phyloP scores from a whole-genome alignment of 768 basidiomycete genomes.

The Lentinus brumalis region DNA sequence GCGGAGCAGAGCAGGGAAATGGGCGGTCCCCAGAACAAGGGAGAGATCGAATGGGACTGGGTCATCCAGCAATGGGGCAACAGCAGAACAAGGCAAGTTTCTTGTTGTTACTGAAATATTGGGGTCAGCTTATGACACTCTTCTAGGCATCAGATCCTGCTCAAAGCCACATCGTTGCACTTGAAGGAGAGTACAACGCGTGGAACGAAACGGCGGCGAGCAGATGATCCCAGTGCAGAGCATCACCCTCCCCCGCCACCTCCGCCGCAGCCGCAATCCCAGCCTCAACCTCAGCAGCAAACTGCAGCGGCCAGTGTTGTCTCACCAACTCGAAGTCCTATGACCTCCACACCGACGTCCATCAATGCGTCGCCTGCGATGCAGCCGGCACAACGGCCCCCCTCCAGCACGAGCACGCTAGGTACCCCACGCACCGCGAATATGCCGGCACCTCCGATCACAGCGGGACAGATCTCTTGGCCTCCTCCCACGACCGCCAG shows the following conservation, averaged over 20 bases:
- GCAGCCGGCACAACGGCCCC: conserved; percentile 43
- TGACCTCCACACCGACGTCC: conserved; percentile 41
- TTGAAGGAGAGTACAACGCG: conserved; percentile 75
- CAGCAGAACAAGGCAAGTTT: conserved; percentile 64
- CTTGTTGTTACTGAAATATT: no score
- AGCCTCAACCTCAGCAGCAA: conserved; percentile 22
- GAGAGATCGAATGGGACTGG: conserved; percentile 81
- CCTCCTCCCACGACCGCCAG: conserved; percentile 77
- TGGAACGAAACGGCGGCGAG: conserved; percentile 61
- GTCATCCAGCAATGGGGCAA: conserved; percentile 74
- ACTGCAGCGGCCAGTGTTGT: conserved; percentile 22
- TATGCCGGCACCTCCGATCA: conserved; percentile 22
- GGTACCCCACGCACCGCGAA: conserved; percentile 26
- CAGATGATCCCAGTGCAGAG: conserved; percentile 31
- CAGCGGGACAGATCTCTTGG: conserved; percentile 50
- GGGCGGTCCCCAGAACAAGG: conserved; percentile 40
- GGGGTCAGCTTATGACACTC: not conserved
- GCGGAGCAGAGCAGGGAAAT: conserved; percentile 64
- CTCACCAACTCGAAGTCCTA: conserved; percentile 37
- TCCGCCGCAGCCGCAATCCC: conserved; percentile 13
- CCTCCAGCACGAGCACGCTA: conserved; percentile 17
- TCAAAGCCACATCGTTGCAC: conserved; percentile 78
- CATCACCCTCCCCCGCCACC: conserved; percentile 11
- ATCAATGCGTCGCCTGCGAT: conserved; percentile 52
- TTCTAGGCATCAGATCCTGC: conserved; percentile 75